These are phyloP conservation scores for Quercus bicolor DNA, from an alignment of 306 rosid species.

Conservation along the genomic window DNA sequence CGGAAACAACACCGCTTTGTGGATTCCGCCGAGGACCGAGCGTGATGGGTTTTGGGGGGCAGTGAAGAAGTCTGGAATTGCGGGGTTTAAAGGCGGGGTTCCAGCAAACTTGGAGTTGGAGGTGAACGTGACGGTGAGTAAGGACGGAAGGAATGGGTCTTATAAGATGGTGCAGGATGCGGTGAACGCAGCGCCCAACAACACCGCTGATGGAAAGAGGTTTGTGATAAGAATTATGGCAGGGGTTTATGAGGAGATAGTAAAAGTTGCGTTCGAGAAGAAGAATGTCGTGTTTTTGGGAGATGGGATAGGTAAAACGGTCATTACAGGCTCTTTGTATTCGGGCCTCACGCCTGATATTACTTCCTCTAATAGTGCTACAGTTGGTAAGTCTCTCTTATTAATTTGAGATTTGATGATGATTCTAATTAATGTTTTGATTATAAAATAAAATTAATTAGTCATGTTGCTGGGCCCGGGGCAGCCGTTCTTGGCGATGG, in stretches of 20 bases:
- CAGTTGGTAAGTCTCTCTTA: constrained; percentile 46
- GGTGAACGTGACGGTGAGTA: constrained; percentile 62
- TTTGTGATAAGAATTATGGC: constrained; percentile 63
- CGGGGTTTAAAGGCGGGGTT: constrained; percentile 24
- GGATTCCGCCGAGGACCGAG: constrained; percentile 65
- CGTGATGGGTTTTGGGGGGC: constrained; percentile 72
- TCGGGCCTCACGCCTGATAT: constrained; percentile 56
- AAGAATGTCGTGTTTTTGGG: constrained; percentile 73
- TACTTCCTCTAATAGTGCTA: constrained; percentile 62
- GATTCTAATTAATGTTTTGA: background rate
- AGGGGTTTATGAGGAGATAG: constrained; percentile 75
- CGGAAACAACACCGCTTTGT: constrained; percentile 47
- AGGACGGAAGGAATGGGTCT: constrained; percentile 27
- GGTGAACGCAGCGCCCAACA: constrained; percentile 57
- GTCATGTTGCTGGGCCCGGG: background rate
- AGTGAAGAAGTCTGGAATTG: background rate
- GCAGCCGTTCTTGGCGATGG: constrained; percentile 87
- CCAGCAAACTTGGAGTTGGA: constrained; percentile 30
- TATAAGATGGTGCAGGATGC: constrained; percentile 69
- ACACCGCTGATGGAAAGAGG: constrained; percentile 14
- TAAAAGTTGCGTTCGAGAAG: constrained; percentile 62
- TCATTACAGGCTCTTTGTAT: constrained; percentile 53
- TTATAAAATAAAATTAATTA: too few relatives aligned
- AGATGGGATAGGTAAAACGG: constrained; percentile 73
- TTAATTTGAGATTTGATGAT: too few relatives aligned